phyloP scores from a whole-genome alignment of 306 rosid species.

The Lathyrus oleraceus region DNA sequence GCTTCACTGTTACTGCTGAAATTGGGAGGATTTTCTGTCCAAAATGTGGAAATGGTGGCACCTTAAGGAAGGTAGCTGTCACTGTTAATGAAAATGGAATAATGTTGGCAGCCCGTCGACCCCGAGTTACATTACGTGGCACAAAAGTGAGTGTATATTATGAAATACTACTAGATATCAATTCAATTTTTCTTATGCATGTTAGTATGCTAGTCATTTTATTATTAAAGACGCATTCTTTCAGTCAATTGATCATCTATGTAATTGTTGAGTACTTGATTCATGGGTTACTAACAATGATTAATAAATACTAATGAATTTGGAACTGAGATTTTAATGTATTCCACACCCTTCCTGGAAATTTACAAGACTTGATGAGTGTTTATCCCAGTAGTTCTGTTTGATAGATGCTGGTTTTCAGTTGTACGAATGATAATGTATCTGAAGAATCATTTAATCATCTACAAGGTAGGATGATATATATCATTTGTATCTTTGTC shows the following conservation, averaged over 20 bases:
- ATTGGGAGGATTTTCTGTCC: conserved; percentile 91
- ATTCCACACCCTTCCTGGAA: neutral
- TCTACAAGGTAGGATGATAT: conserved; percentile 18
- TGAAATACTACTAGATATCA: conserved; percentile 4
- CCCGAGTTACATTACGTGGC: conserved; percentile 79
- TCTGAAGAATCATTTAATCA: neutral
- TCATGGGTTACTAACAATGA: neutral
- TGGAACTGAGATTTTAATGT: conserved; percentile 14
- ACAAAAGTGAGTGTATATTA: conserved; percentile 66
- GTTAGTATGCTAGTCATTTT: neutral
- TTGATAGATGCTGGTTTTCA: conserved; percentile 25
- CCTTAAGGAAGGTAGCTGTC: conserved; percentile 94
- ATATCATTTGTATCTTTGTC: neutral
- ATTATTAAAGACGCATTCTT: neutral
- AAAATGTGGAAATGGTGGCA: conserved; percentile 97
- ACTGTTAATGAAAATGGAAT: conserved; percentile 95
- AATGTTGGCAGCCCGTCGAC: conserved; percentile 69
- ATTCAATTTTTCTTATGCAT: conserved; percentile 5
- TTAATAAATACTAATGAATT: neutral
- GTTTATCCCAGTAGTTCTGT: neutral
- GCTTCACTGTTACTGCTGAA: conserved; percentile 78
- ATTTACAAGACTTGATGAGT: conserved; percentile 3
- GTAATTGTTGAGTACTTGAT: conserved; percentile 8
- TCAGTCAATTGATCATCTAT: conserved; percentile 1
- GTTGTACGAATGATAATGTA: conserved; percentile 4